Conservation (phyloP, 768 basidiomycete genomes). For the Leccinum arenicola region DNA sequence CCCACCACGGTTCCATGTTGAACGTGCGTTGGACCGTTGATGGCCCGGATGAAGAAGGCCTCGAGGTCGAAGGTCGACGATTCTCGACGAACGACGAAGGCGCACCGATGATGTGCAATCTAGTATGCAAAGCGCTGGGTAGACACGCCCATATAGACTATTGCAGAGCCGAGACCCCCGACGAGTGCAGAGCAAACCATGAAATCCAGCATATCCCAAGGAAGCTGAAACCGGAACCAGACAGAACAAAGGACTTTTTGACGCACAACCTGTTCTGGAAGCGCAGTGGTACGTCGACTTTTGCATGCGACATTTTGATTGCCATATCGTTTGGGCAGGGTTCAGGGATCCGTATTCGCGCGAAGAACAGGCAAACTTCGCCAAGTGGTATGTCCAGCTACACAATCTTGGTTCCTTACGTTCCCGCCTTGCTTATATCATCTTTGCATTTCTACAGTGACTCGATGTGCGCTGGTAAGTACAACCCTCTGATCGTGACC, state of each 20-base stretch:
- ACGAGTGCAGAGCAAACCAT: slow-evolving; percentile 35
- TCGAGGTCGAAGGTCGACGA: slow-evolving; percentile 52
- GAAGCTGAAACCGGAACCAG: slow-evolving; percentile 43
- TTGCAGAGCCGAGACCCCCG: slow-evolving; percentile 40
- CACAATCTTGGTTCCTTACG: no score
- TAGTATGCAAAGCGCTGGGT: slow-evolving; percentile 50
- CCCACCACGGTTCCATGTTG: slow-evolving; percentile 60
- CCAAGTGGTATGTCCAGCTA: slow-evolving; percentile 43
- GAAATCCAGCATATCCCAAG: slow-evolving; percentile 45
- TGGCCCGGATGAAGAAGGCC: slow-evolving; percentile 41
- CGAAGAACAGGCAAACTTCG: slow-evolving; percentile 51
- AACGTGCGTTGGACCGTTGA: slow-evolving; percentile 54
- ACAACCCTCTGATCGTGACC: background rate
- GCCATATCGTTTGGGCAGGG: slow-evolving; percentile 31
- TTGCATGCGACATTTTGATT: background rate
- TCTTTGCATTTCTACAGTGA: slow-evolving; percentile 34
- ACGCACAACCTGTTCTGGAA: slow-evolving; percentile 56
- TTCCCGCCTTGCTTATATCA: background rate
- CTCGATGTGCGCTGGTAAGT: slow-evolving; percentile 47
- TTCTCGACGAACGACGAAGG: slow-evolving; percentile 53
- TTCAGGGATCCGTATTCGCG: slow-evolving; percentile 64
- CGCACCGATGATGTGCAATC: slow-evolving; percentile 60
- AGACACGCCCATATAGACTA: slow-evolving; percentile 56
- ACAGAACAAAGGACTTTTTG: slow-evolving; percentile 50
- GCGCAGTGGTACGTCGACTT: slow-evolving; percentile 42